phyloP scores from a whole-genome alignment of 2,329 filamentous ascomycete genomes.

The Fusarium equiseti region DNA sequence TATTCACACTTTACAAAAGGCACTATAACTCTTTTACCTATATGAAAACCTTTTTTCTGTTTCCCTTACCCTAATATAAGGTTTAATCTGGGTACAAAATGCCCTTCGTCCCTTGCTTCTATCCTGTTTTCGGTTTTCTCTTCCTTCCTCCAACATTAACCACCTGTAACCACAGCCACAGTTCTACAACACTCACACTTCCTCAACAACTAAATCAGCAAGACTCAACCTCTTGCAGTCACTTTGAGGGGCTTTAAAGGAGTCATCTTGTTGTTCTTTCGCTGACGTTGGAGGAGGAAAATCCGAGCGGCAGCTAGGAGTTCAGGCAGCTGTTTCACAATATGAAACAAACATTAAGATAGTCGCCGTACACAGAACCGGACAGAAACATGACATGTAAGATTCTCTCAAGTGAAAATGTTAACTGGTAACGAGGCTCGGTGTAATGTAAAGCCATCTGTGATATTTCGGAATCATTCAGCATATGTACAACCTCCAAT shows the following conservation, averaged over 20 bases:
- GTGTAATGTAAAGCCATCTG: rapidly evolving
- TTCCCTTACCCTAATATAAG: not conserved
- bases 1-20: not conserved
- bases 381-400: not conserved
- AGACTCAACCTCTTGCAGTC: not conserved
- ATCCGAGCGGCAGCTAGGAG: no score
- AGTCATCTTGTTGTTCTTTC: not conserved
- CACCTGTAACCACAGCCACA: not conserved
- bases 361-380: not conserved
- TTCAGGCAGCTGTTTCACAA: not conserved
- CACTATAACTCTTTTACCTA: not conserved
- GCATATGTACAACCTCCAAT: not conserved
- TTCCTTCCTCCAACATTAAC: not conserved
- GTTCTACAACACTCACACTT: not conserved
- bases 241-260: rapidly evolving
- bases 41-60: no score
- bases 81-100: not conserved
- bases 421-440: rapidly evolving
- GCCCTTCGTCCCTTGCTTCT: not conserved
- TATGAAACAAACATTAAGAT: rapidly evolving
- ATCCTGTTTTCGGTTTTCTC: not conserved
- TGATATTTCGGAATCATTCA: not conserved
- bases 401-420: not conserved
- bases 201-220: not conserved
- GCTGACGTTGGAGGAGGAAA: not conserved